phyloP scores from a whole-genome alignment of 73 alveolate genomes.

The Uronychia setigera region DNA sequence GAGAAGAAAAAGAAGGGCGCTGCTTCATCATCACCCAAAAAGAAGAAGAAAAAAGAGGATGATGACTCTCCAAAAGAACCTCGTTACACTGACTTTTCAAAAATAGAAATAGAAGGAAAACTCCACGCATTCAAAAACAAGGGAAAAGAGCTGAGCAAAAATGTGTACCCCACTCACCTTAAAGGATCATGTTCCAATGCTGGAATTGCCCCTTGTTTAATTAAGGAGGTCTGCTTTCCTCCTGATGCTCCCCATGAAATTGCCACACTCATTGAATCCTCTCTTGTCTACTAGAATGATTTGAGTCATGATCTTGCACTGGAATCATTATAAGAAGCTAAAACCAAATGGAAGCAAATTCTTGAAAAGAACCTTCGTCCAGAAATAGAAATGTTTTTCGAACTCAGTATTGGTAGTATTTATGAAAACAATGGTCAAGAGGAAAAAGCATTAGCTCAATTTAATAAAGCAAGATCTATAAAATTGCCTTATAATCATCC shows the following conservation, averaged over 20 bases:
- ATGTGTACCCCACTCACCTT: background rate
- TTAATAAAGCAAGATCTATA: slow-evolving; percentile 4
- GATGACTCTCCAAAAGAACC: background rate
- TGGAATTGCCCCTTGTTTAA: slow-evolving; percentile 16
- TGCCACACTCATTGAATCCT: slow-evolving; percentile 13
- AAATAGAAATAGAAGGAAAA: background rate
- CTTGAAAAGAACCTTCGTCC: background rate
- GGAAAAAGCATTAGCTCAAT: slow-evolving; percentile 7
- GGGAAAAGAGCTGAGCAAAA: background rate
- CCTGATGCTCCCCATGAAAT: slow-evolving; percentile 20
- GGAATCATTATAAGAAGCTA: background rate
- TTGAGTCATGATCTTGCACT: background rate
- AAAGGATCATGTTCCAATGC: background rate
- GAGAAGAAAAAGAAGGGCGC: background rate
- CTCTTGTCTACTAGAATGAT: slow-evolving; percentile 3
- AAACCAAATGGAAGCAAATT: slow-evolving; percentile 2
- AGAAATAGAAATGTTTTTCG: slow-evolving; percentile 23
- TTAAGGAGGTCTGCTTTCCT: slow-evolving; percentile 7
- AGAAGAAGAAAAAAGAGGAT: background rate
- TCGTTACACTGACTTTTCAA: background rate
- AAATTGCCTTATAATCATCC: slow-evolving; percentile 19
- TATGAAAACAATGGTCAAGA: slow-evolving; percentile 12
- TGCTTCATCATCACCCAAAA: slow-evolving; percentile 5
- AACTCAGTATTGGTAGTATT: slow-evolving; percentile 1
- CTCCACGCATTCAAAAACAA: background rate